These are phyloP conservation scores for Coccinonectria pachysandricola DNA, from an alignment of 2,329 filamentous ascomycete species.

Conservation along the genomic window DNA sequence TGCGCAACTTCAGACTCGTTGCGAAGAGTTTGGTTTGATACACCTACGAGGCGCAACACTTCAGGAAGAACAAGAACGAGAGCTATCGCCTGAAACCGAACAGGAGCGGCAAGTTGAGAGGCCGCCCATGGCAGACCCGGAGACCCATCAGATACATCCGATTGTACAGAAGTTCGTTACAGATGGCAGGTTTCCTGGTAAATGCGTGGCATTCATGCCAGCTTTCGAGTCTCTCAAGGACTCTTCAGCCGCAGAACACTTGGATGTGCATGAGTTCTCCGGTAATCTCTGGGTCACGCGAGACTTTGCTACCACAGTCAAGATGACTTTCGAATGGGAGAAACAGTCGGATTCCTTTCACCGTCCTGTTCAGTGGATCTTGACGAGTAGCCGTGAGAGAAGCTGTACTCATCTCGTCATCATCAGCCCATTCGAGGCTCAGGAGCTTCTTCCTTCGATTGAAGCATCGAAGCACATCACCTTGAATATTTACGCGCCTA, in stretches of 20 bases:
- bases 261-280: constrained; percentile 8
- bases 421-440: constrained; percentile 52
- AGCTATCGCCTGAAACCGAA: constrained; percentile 55
- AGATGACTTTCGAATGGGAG: neutral
- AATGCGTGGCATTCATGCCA: constrained; percentile 1
- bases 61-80: constrained; percentile 59
- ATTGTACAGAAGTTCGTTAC: constrained; percentile 23
- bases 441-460: constrained; percentile 36
- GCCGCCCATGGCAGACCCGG: constrained; percentile 26
- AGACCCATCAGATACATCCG: constrained; percentile 30
- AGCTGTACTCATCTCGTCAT: neutral
- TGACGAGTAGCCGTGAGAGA: neutral
- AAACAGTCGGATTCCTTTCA: constrained; percentile 12
- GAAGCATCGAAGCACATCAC: constrained; percentile 20
- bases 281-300: constrained; percentile 6
- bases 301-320: constrained; percentile 11
- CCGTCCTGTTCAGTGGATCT: constrained; percentile 16
- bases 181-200: constrained; percentile 1
- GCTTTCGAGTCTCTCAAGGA: constrained; percentile 8
- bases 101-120: constrained; percentile 45
- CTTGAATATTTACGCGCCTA: constrained; percentile 43
- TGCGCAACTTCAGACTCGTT: neutral
- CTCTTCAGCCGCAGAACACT: constrained; percentile 10
- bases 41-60: constrained; percentile 21
- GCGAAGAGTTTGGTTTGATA: constrained; percentile 6